Evolutionary conservation across 2,329 filamentous ascomycete species (phyloP).

Genomic region (Cytospora schulzeri): DNA sequence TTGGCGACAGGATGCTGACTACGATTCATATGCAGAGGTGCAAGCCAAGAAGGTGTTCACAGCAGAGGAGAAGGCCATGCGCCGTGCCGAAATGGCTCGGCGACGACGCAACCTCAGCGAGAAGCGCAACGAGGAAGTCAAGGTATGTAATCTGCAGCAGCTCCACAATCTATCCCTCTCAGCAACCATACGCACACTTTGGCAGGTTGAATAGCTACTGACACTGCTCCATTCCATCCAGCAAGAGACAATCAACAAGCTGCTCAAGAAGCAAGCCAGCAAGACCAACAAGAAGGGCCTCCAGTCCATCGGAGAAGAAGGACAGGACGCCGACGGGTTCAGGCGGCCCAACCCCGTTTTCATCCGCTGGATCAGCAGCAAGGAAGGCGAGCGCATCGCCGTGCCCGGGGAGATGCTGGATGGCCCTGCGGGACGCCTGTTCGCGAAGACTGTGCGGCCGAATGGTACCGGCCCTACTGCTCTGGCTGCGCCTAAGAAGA

Average conservation of each 20-base stretch:
- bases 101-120: slow-evolving; percentile 64
- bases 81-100: slow-evolving; percentile 63
- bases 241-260: slow-evolving; percentile 81
- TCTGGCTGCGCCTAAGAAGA: slow-evolving; percentile 44
- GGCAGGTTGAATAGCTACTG: background rate
- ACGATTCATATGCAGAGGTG: slow-evolving; percentile 49
- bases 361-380: slow-evolving; percentile 71
- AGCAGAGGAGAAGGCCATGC: slow-evolving; percentile 63
- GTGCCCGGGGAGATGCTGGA: slow-evolving; percentile 70
- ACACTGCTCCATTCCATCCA: background rate
- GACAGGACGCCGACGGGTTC: slow-evolving; percentile 40
- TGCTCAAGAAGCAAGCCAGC: slow-evolving; percentile 82
- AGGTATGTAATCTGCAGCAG: slow-evolving; percentile 44
- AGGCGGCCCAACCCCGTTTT: slow-evolving; percentile 62
- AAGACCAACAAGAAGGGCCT: slow-evolving; percentile 65
- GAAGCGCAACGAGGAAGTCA: slow-evolving; percentile 66
- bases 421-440: slow-evolving; percentile 62
- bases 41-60: slow-evolving; percentile 66
- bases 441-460: slow-evolving; percentile 40
- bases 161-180: background rate
- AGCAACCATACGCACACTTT: background rate
- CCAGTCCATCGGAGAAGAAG: slow-evolving; percentile 50
- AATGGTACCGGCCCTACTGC: slow-evolving; percentile 27
- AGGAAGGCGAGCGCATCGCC: slow-evolving; percentile 62
- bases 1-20: slow-evolving; percentile 12